Evolutionary conservation across 345 rosid genomes (phyloP).

Genomic region (Combretum micranthum): DNA sequence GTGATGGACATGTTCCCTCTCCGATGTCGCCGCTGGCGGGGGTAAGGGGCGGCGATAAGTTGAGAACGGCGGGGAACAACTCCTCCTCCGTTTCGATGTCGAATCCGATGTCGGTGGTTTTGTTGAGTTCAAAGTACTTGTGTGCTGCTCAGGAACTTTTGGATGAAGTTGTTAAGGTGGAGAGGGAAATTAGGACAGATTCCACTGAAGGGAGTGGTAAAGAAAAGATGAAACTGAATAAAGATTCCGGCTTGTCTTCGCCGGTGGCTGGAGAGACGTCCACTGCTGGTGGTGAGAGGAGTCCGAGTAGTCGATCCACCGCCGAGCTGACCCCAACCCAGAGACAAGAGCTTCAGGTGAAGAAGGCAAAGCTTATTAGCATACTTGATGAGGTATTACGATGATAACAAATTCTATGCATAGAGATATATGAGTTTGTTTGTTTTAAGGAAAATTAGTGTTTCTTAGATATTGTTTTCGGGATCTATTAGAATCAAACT

Average conservation of each 20-base stretch:
- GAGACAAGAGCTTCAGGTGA: slow-evolving; percentile 57
- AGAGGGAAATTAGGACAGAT: slow-evolving; percentile 19
- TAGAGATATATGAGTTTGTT: too few species aligned
- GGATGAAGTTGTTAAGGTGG: slow-evolving; percentile 55
- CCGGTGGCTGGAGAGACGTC: slow-evolving; percentile 1
- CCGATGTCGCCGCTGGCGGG: neutral
- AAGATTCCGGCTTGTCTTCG: slow-evolving; percentile 12
- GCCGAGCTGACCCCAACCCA: slow-evolving; percentile 24
- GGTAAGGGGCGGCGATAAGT: neutral
- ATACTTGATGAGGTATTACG: slow-evolving; percentile 61
- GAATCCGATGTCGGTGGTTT: slow-evolving; percentile 18
- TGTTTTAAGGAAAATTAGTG: too few species aligned
- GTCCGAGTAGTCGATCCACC: neutral
- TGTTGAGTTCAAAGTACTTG: slow-evolving; percentile 54
- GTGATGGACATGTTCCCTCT: neutral
- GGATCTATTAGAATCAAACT: neutral
- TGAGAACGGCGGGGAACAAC: too few species aligned
- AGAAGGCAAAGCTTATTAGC: slow-evolving; percentile 53
- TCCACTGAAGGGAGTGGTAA: slow-evolving; percentile 9
- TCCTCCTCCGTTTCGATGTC: slow-evolving; percentile 6
- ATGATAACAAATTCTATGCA: neutral
- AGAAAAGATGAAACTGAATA: slow-evolving; percentile 16
- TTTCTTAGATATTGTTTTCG: too few species aligned
- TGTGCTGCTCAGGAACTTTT: slow-evolving; percentile 69
- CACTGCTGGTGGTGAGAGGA: neutral